Evolutionary conservation across 2,329 filamentous ascomycete genomes (phyloP), one percentile per base, ranked within the genome.

Genomic region (Juglanconis sp.): DNA sequence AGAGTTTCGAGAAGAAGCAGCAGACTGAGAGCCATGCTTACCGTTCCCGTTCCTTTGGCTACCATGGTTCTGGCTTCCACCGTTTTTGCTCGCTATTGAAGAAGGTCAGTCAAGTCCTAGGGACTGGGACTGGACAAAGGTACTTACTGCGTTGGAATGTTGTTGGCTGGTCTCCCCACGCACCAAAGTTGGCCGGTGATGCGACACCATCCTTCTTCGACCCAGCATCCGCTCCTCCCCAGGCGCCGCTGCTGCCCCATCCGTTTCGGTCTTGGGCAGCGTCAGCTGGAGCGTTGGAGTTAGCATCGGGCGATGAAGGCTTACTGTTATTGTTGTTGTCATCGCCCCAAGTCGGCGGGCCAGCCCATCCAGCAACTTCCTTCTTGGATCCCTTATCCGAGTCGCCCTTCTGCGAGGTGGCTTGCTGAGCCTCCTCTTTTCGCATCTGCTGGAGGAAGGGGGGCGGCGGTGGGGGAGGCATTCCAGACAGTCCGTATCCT

Each of bases 21-120:
- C 13, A 48, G 17, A 49, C 35, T 4, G 13, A 17, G 7, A 46
- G 15, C 50, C n/a, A 8, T 9, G 44, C 57, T 57, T 53, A 62
- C 60, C 54, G 24, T 44, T 52, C 4, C 36, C 49, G n/a, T 31
- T 38, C 17, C 57, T 60, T 11, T 53, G 53, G 52, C 57, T 60
- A 3, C 57, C 53, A 24, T 17, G n/a, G 11, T 47, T 40, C 36
- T 56, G 31, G 44, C 53, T 56, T 31, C 44, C 57, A 35, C 46
- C 55, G 9, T 36, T 60, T 36, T 57, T 51, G 10, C 46, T 53
- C 17, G 34, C 61, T 60, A 44, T 15, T 9, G 11, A 17, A 40
- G 17, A 46, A 24, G 40, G 46, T 58, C n/a, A 58, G 56, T 34
- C 2, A 53, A 15, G 34, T 32, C 11, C 34, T 44, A 11, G n/a